A percentile compares a stretch with the other conserved stretches of the same genome.
phyloP scores from a whole-genome alignment of 176 grass and related monocot species.

The maize (Zea mays) region DNA sequence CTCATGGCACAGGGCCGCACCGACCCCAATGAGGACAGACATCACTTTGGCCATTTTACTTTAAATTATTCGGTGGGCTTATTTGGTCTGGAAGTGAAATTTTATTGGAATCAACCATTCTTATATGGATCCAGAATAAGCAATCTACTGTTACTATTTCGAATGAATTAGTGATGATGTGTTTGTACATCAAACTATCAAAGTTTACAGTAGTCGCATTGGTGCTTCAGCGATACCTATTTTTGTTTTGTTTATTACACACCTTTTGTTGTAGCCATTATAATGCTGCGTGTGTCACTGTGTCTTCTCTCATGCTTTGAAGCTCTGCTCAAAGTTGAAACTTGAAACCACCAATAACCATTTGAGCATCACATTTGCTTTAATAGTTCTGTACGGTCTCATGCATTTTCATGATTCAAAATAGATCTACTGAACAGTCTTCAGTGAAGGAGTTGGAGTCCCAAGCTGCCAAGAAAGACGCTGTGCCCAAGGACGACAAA shows the following conservation, averaged over 20 bases:
- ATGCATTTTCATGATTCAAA: constrained; percentile 23
- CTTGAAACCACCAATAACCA: too few species aligned
- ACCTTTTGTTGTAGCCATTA: neutral
- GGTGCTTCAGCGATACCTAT: neutral
- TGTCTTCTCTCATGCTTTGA: neutral
- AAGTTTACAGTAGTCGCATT: neutral
- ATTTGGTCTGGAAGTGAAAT: neutral
- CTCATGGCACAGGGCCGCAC: neutral
- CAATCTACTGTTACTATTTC: neutral
- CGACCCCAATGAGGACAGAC: neutral
- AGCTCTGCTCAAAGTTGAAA: neutral
- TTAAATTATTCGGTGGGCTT: neutral
- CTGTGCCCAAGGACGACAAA: constrained; percentile 61
- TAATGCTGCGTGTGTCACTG: neutral
- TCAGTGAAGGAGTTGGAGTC: constrained; percentile 63
- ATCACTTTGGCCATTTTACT: neutral
- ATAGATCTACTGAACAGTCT: constrained; percentile 60
- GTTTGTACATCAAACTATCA: neutral
- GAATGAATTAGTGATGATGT: neutral
- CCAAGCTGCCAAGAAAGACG: constrained; percentile 63
- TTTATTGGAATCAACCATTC: neutral
- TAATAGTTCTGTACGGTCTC: neutral
- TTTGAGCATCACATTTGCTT: neutral
- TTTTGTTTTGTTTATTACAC: neutral
- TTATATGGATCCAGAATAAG: neutral